Base-by-base conservation (phyloP, 768 basidiomycete species). In the Mycena pura region DNA sequence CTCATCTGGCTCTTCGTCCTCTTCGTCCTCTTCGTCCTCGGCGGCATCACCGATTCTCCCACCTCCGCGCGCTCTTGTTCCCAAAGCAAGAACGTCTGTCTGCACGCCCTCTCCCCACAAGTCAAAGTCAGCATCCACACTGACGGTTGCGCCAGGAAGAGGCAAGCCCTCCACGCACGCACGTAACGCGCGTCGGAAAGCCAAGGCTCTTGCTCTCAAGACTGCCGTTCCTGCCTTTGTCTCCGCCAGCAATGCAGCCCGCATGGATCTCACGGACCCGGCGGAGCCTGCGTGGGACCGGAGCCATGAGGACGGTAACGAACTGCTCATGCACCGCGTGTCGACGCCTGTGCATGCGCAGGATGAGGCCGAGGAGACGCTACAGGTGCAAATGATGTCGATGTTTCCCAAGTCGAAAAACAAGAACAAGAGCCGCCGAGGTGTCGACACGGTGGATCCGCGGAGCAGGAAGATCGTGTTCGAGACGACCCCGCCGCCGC, bases 381-480 rank as follows among this genome's bases (percentile, higher is more conserved):
- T 66, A 21, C 38, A 51, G 14, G 57, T 66, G 21, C 64, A 66
- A 31, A 66, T 66, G 64, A 32, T 66, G 60, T 66, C 64, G 17
- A 62, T 66, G 56, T 7, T 62, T 15, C 64, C 64, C 38, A 66
- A 62, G 28, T 62, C 64, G 17, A 66, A 66, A 49, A 66, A 66
- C 53, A 66, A 62, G 43, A 66, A 66, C 51, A 66, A 66, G 39
- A 62, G 60, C 19, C 64, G 64, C n/a, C 44, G 51, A 29, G 39
- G 36, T 15, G 39, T 10, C 5, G 51, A 51, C 28, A 45, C 46
- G 27, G 21, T 57, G 0, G 56, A 66, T 34, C 55, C 64, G 2
- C 31, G 56, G 13, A 55, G 51, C 41, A 49, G 56, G 25, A 66
- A 66, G 38, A 66, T 66, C 15, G 56, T 66, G 10, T 66, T 66